phyloP scores from a whole-genome alignment of 2,329 filamentous ascomycete species.

The Aspergillus bombycis region DNA sequence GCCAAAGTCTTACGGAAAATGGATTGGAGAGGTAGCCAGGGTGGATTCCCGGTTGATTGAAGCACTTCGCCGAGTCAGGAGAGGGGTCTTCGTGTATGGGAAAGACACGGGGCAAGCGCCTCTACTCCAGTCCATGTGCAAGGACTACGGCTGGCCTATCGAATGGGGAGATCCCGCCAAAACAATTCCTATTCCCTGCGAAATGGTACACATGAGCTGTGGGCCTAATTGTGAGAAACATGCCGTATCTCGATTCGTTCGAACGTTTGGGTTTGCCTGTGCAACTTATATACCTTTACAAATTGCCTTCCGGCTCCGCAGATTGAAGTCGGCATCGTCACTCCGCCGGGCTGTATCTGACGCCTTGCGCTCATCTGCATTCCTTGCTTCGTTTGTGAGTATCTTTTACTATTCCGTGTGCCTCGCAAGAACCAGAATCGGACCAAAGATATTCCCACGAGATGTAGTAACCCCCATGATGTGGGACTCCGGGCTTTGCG shows the following conservation, averaged over 20 bases:
- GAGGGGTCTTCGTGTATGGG: slow-evolving; percentile 70
- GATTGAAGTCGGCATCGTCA: slow-evolving; percentile 50
- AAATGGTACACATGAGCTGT: slow-evolving; percentile 79
- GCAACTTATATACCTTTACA: slow-evolving; percentile 77
- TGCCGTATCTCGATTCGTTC: slow-evolving; percentile 67
- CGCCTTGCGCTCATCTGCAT: slow-evolving; percentile 72
- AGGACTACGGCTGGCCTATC: slow-evolving; percentile 69
- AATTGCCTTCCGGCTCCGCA: slow-evolving; percentile 61
- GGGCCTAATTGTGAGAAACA: slow-evolving; percentile 74
- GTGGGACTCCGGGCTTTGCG: slow-evolving; percentile 66
- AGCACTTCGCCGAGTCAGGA: slow-evolving; percentile 68
- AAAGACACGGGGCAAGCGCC: slow-evolving; percentile 70
- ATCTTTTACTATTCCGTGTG: slow-evolving; percentile 87
- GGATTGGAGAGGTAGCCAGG: slow-evolving; percentile 77
- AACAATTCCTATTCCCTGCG: slow-evolving; percentile 75
- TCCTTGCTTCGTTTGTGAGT: slow-evolving; percentile 75
- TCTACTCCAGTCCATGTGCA: slow-evolving; percentile 72
- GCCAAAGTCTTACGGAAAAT: slow-evolving; percentile 74
- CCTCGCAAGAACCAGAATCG: slow-evolving; percentile 72
- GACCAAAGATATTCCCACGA: slow-evolving; percentile 67
- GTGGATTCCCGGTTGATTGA: slow-evolving; percentile 75
- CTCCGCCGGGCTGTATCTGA: slow-evolving; percentile 59
- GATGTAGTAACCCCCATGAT: slow-evolving; percentile 56
- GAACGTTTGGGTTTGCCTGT: slow-evolving; percentile 74
- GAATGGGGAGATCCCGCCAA: slow-evolving; percentile 72